Percentiles rank a stretch among this genome's conserved stretches.
Evolutionary conservation across 2,329 filamentous ascomycete genomes (phyloP).

Genomic region (Penicillium sp.): DNA sequence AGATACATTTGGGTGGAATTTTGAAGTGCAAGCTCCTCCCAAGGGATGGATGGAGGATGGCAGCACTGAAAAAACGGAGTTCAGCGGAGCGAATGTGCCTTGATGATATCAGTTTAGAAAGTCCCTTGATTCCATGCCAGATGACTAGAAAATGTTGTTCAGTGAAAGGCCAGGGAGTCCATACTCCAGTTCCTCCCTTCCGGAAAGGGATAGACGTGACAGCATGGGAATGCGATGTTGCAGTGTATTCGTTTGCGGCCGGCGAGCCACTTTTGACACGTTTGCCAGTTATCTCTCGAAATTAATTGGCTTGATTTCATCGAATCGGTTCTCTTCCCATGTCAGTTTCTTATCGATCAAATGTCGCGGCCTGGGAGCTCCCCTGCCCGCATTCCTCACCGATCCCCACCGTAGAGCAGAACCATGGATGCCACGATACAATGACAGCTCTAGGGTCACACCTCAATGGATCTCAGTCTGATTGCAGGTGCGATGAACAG

Average conservation of each 20-base stretch:
- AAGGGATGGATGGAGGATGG: constrained; percentile 30
- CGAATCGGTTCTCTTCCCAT: background rate
- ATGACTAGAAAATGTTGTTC: background rate
- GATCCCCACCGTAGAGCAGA: constrained; percentile 15
- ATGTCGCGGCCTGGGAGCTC: constrained; percentile 14
- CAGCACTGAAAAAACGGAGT: constrained; percentile 14
- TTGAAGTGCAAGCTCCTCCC: constrained; percentile 37
- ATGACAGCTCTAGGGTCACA: constrained; percentile 16
- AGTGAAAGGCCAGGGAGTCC: background rate
- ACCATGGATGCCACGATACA: constrained; percentile 17
- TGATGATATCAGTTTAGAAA: constrained; percentile 6
- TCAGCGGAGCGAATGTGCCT: constrained; percentile 28
- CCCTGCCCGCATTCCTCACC: constrained; percentile 17
- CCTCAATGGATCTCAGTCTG: background rate
- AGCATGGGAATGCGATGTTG: constrained; percentile 13
- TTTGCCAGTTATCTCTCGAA: background rate
- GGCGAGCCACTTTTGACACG: background rate
- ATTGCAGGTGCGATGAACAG: background rate
- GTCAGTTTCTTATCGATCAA: background rate
- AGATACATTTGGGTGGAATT: constrained; percentile 74
- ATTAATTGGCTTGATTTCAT: background rate
- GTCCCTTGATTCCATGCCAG: background rate
- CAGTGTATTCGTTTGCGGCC: constrained; percentile 5
- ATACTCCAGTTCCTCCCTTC: background rate
- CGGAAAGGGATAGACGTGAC: constrained; percentile 5